A percentile compares a stretch with the other conserved stretches of the same genome.
Conservation (phyloP, 2,329 filamentous ascomycete species). For the Fusarium albidum region DNA sequence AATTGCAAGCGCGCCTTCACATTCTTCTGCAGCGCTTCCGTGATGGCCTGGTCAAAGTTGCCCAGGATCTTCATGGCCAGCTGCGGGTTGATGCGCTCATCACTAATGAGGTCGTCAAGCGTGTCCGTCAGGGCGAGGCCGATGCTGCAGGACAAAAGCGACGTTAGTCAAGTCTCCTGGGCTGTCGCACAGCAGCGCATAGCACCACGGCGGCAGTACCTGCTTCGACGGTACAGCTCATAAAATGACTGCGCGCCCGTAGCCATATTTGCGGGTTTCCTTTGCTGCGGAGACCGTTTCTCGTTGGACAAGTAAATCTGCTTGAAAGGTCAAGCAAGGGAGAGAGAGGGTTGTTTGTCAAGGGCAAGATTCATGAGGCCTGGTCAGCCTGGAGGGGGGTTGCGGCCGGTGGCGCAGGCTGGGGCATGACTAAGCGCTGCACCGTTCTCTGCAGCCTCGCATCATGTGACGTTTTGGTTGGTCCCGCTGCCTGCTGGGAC, state of each 20-base stretch:
- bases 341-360: constrained; percentile 14
- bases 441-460: constrained; percentile 33
- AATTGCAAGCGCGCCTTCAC: constrained; percentile 92
- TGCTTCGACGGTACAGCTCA: constrained; percentile 98
- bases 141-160: constrained; percentile 71
- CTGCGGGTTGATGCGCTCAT: constrained; percentile 95
- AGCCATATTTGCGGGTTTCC: constrained; percentile 50
- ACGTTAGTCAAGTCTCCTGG: constrained; percentile 41
- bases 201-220: constrained; percentile 66
- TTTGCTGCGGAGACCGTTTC: neutral
- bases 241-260: constrained; percentile 72
- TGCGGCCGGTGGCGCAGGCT: constrained; percentile 7
- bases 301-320: constrained; percentile 3
- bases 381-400: constrained; percentile 21
- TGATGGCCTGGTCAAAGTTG: constrained; percentile 94
- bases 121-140: constrained; percentile 94
- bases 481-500: constrained; percentile 37
- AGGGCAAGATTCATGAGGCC: constrained; percentile 25
- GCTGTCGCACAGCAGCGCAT: constrained; percentile 42
- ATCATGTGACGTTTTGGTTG: constrained; percentile 50
- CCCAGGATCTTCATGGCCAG: constrained; percentile 97
- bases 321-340: neutral
- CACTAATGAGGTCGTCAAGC: constrained; percentile 94
- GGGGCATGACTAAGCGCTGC: constrained; percentile 39
- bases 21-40: constrained; percentile 89